phyloP scores from a whole-genome alignment of 805 yeast species.

The Candida nonsorbophila region DNA sequence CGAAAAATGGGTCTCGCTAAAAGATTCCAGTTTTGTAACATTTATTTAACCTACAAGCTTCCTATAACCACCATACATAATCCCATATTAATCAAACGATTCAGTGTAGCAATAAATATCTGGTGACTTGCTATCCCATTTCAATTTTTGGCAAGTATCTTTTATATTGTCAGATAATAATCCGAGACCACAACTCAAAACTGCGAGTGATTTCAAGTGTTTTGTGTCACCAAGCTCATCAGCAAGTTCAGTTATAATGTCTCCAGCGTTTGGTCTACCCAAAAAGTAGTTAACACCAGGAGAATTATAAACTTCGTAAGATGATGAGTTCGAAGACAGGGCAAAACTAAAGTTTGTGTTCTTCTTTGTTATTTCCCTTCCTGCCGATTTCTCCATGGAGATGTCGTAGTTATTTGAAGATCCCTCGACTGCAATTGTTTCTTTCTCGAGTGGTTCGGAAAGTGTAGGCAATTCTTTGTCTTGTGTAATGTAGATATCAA shows the following conservation, averaged over 20 bases:
- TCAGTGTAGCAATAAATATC: conserved; percentile 40
- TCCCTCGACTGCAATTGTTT: conserved; percentile 1
- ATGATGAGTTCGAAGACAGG: conserved; percentile 1
- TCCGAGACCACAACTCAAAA: conserved; percentile 36
- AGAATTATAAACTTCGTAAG: not conserved
- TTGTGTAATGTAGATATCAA: conserved; percentile 25
- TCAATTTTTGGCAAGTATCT: conserved; percentile 20
- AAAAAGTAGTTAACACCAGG: conserved; percentile 2
- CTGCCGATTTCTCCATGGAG: conserved; percentile 1
- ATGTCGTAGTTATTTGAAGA: not conserved
- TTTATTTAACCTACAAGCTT: not conserved
- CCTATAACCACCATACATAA: not conserved
- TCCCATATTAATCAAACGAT: conserved; percentile 11
- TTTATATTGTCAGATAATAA: conserved; percentile 23
- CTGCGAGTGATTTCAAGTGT: conserved; percentile 27
- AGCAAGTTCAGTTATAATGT: conserved; percentile 11
- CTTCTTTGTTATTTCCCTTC: not conserved
- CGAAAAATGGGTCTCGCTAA: not conserved
- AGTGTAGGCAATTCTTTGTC: no score
- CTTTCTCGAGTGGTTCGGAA: no score
- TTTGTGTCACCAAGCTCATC: conserved; percentile 8
- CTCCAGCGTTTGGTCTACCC: conserved; percentile 15
- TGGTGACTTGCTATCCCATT: conserved; percentile 24
- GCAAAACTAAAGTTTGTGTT: conserved; percentile 1
- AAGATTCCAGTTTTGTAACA: not conserved